These are phyloP conservation scores for Zymoseptoria passerinii DNA, from an alignment of 2,329 filamentous ascomycete genomes.

Conservation along the genomic window DNA sequence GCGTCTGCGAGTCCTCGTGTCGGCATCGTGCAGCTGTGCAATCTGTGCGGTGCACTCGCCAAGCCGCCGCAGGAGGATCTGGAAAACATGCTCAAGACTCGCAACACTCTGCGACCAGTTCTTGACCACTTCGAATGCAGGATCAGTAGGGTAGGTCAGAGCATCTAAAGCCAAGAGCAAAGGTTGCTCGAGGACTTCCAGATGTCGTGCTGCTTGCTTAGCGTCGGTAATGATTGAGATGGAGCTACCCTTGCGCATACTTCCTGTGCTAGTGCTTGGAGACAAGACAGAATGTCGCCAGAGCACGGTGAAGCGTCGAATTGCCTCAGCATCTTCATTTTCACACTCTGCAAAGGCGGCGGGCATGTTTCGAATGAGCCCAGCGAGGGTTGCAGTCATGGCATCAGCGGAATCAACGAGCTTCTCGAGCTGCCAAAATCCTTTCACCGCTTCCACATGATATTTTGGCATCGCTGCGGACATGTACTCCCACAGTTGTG, in stretches of 20 bases:
- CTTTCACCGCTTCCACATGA: constrained; percentile 84
- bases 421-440: constrained; percentile 73
- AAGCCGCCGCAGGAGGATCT: constrained; percentile 24
- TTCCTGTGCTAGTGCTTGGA: constrained; percentile 5
- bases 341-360: neutral
- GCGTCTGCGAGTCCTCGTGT: constrained; percentile 2
- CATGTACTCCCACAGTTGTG: constrained; percentile 69
- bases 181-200: constrained; percentile 66
- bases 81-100: constrained; percentile 43
- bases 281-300: constrained; percentile 64
- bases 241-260: constrained; percentile 22
- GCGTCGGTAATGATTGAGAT: constrained; percentile 19
- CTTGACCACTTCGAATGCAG: constrained; percentile 67
- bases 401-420: constrained; percentile 12
- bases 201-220: constrained; percentile 11
- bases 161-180: constrained; percentile 75
- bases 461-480: constrained; percentile 81
- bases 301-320: constrained; percentile 62
- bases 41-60: neutral
- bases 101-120: constrained; percentile 65
- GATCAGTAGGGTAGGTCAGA: constrained; percentile 62
- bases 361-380: constrained; percentile 3
- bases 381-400: constrained; percentile 15
- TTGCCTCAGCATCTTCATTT: constrained; percentile 44
- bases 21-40: neutral